phyloP scores from a whole-genome alignment of 2,329 filamentous ascomycete genomes.

The Madurella fahalii region DNA sequence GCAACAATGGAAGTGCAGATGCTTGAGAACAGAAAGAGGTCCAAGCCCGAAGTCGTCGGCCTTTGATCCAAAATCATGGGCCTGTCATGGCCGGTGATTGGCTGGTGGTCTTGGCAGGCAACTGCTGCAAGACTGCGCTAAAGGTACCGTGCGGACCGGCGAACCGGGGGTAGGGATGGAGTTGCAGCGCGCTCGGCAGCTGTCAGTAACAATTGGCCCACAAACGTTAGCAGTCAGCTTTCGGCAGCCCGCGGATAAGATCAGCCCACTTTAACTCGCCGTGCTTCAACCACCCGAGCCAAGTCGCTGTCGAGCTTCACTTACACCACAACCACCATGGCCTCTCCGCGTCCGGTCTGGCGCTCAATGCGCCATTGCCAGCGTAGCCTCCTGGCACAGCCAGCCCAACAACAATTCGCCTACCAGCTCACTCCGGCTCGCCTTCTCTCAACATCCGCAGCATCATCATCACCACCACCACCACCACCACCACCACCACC shows the following conservation, averaged over 20 bases:
- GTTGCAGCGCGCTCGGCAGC: too few species aligned
- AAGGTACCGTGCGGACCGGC: too few species aligned
- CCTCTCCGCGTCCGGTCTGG: not conserved
- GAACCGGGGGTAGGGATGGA: too few species aligned
- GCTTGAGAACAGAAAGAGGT: not conserved
- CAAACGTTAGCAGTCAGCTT: too few species aligned
- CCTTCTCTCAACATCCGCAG: not conserved
- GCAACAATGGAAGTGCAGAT: not conserved
- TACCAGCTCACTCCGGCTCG: not conserved
- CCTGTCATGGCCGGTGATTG: too few species aligned
- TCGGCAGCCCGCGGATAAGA: too few species aligned
- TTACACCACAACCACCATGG: conserved; percentile 1
- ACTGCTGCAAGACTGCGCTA: too few species aligned
- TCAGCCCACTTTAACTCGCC: conserved; percentile 6
- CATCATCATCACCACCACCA: conserved; percentile 1
- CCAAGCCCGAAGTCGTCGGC: too few species aligned
- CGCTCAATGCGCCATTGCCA: conserved; percentile 1
- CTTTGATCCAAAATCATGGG: too few species aligned
- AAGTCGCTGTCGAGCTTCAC: conserved; percentile 10
- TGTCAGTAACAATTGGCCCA: too few species aligned
- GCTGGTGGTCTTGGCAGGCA: too few species aligned
- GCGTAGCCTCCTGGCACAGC: not conserved
- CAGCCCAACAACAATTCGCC: not conserved
- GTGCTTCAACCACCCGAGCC: not conserved
- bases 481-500: not conserved